These are phyloP conservation scores for Cladobotryum protrusum DNA, from an alignment of 2,329 filamentous ascomycete genomes.

Conservation along the genomic window DNA sequence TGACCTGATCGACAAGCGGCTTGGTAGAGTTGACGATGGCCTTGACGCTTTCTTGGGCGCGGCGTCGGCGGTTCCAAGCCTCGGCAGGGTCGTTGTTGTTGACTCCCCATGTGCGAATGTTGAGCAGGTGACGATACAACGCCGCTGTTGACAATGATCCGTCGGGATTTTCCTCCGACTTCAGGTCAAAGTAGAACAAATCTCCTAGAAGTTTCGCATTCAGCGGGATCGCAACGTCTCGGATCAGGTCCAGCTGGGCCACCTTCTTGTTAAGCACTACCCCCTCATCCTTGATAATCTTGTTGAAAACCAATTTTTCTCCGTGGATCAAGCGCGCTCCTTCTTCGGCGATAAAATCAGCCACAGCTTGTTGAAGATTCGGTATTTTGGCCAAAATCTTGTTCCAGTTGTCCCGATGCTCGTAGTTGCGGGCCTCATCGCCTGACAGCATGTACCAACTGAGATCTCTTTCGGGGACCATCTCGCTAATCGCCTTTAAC, in stretches of 20 bases:
- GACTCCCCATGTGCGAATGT: slow-evolving; percentile 40
- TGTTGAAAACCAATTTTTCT: too few relatives aligned
- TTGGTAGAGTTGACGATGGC: slow-evolving; percentile 32
- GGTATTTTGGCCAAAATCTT: slow-evolving; percentile 23
- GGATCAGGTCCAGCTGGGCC: slow-evolving; percentile 25
- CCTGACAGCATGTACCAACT: slow-evolving; percentile 21
- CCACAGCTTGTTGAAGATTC: slow-evolving; percentile 23
- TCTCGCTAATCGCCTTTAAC: slow-evolving; percentile 20
- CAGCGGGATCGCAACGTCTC: slow-evolving; percentile 40
- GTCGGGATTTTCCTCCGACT: slow-evolving; percentile 45
- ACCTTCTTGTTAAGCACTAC: slow-evolving; percentile 19
- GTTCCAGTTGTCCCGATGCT: slow-evolving; percentile 15
- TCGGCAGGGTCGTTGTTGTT: slow-evolving; percentile 42
- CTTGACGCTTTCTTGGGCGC: slow-evolving; percentile 34
- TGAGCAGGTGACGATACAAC: slow-evolving; percentile 37
- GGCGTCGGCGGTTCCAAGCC: slow-evolving; percentile 39
- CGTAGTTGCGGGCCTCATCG: slow-evolving; percentile 13
- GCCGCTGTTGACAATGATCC: slow-evolving; percentile 37
- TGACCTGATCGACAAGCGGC: slow-evolving; percentile 33
- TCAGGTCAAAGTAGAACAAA: slow-evolving; percentile 53
- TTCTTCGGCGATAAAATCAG: slow-evolving; percentile 17
- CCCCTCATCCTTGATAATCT: slow-evolving; percentile 15
- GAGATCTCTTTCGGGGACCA: slow-evolving; percentile 26
- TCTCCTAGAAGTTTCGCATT: slow-evolving; percentile 48
- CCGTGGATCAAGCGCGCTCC: slow-evolving; percentile 22